Evolutionary conservation across 1,139 yeast genomes (phyloP), one percentile per base, ranked within the genome.

Genomic region (Debaryomyces nepalensis): DNA sequence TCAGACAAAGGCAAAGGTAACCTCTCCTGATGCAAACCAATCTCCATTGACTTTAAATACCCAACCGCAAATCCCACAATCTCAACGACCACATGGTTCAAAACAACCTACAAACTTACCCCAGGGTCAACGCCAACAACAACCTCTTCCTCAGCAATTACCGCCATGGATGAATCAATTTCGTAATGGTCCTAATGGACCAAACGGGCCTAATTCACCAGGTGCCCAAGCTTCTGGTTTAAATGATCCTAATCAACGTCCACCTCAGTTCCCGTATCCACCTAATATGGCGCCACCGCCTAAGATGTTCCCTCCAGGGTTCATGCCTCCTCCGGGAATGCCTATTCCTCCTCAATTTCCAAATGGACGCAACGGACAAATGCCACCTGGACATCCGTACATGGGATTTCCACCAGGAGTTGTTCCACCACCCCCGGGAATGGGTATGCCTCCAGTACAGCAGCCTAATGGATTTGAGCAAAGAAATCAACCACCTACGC

Each of bases 281-380:
- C 46, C 46, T n/a, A 39, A 44, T 34, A 39, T 44, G 27, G 43
- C 52, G 19, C 54, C 49, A 5, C 67, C 69, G 9, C 69, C 68
- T 32, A 69, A 69, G 8, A 61, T 61, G 64, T 57, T 55, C 30
- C 70, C 68, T 9, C 69, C 61, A 5, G 68, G 68, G 1, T 52
- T 59, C 24, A 51, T 54, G 39, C 63, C 59, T 20, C 61, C 63
- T 3, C 67, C 69, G 21, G 63, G 64, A 29, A 54, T 55, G 42
- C 59, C 47, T 27, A 44, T 53, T 12, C 62, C 64, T 26, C 66
- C 59, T 5, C 61, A 51, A 26, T 54, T 53, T 36, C 34, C 44
- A 5, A 49, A 48, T 40, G 55, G 53, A 19, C 56, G 54, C 19
- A 55, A 55, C 29, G 49, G 54, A 4, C 57, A 50, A 33, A 55